Evolutionary conservation across 768 basidiomycete genomes (phyloP).

Genomic region (Naematelia aurantialba): DNA sequence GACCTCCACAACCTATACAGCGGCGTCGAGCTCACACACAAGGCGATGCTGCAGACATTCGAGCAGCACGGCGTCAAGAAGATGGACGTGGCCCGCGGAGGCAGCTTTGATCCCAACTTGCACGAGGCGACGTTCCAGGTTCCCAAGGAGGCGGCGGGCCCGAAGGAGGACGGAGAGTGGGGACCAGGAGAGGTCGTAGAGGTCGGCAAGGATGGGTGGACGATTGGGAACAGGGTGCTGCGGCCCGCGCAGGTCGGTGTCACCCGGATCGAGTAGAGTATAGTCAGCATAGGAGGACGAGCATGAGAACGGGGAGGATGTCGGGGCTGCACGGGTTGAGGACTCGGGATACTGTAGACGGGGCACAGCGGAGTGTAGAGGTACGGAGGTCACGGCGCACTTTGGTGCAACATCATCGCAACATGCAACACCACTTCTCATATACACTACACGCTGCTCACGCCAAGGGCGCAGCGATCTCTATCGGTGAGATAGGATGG

Average conservation of each 20-base stretch:
- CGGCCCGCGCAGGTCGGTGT: slow-evolving; percentile 97
- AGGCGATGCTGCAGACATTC: slow-evolving; percentile 79
- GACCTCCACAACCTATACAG: slow-evolving; percentile 60
- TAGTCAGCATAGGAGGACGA: too few species aligned
- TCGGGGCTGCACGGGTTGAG: too few species aligned
- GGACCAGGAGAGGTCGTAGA: slow-evolving; percentile 79
- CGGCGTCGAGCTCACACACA: slow-evolving; percentile 89
- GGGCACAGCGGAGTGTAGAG: neutral
- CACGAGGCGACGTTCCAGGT: slow-evolving; percentile 95
- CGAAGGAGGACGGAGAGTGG: slow-evolving; percentile 58
- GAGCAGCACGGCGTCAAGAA: slow-evolving; percentile 87
- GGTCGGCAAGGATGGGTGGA: slow-evolving; percentile 85
- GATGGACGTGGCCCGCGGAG: slow-evolving; percentile 79
- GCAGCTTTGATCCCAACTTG: slow-evolving; percentile 87
- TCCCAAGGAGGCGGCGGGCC: slow-evolving; percentile 63
- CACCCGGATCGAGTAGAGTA: slow-evolving; percentile 57
- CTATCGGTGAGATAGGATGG: neutral
- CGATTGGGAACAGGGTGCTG: slow-evolving; percentile 87
- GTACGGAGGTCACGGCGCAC: neutral
- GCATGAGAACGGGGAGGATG: too few species aligned
- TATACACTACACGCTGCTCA: too few species aligned
- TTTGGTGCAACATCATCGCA: neutral
- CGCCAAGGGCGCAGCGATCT: too few species aligned
- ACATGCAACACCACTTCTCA: neutral
- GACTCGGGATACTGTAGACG: neutral